Base-by-base conservation (phyloP, 306 rosid genomes). In the Prosopis cineraria region DNA sequence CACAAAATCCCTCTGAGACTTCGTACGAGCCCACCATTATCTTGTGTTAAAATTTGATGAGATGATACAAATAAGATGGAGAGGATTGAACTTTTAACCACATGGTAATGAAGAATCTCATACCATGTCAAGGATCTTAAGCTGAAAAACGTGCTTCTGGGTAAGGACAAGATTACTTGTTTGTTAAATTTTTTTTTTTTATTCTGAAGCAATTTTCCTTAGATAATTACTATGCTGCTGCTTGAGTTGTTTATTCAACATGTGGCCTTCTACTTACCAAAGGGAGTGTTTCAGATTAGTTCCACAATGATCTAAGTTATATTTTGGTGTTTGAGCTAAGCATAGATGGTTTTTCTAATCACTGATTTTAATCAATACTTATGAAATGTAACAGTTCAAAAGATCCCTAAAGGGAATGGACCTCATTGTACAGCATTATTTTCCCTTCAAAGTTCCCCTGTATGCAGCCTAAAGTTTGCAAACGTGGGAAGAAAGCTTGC, bases 361-460 rank as follows among this genome's bases (percentile, higher is more conserved):
- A 50, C 56, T 22, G 72, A 41, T 55, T 76, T 81, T 66, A 33
- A 22, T 59, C 58, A 70, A 82, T 72, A 60, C 52, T 58, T 55
- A 22, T 90, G 63, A 34, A 80, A 59, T 88, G 86, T 68, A 77
- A 75, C 91, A 94, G 98, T 84, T 82, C 66, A 81, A 53, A 72
- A 79, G 63, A 70, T 74, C 55, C 83, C 84, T 67, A 85, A 84
- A 78, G 97, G 84, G 64, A 82, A 85, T 77, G 89, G 85, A 76
- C 92, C 89, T 68, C 76, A 79, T 59, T 90, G 98, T 72, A 81
- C 73, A 22, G 89, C 90, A 56, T 81, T 89, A 74, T 90, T 91
- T 86, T 82, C 91, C 79, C 78, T 90, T 72, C 77, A 84, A 84
- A 85, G 79, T 73, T 94, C 93, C 70, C 83, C 89, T 76, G 78